Base-by-base conservation (phyloP, 2,329 filamentous ascomycete species). In the Gaeumannomyces tritici region DNA sequence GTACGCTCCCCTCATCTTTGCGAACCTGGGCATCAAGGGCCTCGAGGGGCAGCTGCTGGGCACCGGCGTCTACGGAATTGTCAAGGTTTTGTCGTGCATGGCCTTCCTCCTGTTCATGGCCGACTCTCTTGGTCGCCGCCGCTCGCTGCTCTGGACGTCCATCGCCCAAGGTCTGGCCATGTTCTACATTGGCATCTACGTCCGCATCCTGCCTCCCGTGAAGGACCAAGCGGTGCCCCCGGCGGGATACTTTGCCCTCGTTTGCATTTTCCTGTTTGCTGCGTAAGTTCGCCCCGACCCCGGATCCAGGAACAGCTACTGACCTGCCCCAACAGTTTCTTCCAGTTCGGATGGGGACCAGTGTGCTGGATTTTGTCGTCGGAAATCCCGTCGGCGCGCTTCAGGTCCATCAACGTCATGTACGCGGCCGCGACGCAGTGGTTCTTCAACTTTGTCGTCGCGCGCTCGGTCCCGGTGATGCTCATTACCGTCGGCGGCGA, bases 381-480 rank as follows among this genome's bases (percentile, higher is more conserved):
- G 13, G 87, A 89, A 70, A 89, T 89, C 65, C 85, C 86, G 0
- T 83, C 83, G 6, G 83, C 84, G 1, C 77, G 87, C 31, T 76
- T 89, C 7, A 75, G 87, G 58, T 82, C 81, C 18, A 74, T 87
- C 66, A 89, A 88, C 68, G 86, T 89, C 1, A 78, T 85, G 1
- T 77, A 88, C 59, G 86, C 84, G 0, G 85, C 86, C 4, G 83
- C 84, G 0, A 87, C 84, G 1, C 85, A 89, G 68, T 88, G 86
- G 85, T 70, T 89, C 6, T 89, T 89, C 73, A 89, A 89, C 69
- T 86, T 89, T 63, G 85, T 88, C 4, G 84, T 89, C 55, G 85
- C 86, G 5, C 76, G 84, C 55, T 81, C 83, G 26, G 85, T 86
- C 9, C 85, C 84, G 0, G 81, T 79, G 64, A 89, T 89, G 86